These are phyloP conservation scores for Wilhelminamyces savonicus DNA, from an alignment of 805 yeast genomes.

Conservation along the genomic window DNA sequence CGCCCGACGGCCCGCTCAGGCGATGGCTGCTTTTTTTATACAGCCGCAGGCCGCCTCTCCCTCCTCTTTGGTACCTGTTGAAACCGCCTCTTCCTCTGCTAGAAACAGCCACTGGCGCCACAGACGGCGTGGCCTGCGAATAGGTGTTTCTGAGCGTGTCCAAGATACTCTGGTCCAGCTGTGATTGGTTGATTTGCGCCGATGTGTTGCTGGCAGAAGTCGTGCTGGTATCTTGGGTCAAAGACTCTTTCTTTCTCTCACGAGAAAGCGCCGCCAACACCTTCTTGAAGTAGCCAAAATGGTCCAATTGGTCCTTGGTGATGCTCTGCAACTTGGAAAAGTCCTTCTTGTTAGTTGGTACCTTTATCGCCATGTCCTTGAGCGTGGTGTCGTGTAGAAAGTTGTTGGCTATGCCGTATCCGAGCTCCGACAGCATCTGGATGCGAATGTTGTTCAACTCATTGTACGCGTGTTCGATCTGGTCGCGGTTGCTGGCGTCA, in stretches of 20 bases:
- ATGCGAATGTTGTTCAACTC: slow-evolving; percentile 39
- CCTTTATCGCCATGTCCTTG: slow-evolving; percentile 47
- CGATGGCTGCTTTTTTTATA: slow-evolving; percentile 1
- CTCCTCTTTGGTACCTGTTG: slow-evolving; percentile 1
- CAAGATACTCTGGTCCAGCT: slow-evolving; percentile 5
- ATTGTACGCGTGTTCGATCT: slow-evolving; percentile 20
- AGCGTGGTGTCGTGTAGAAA: slow-evolving; percentile 28
- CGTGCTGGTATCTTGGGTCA: slow-evolving; percentile 1
- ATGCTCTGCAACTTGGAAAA: slow-evolving; percentile 36
- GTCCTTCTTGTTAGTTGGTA: slow-evolving; percentile 47
- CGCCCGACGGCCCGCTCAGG: neutral
- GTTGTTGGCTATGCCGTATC: slow-evolving; percentile 16
- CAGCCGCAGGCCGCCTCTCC: slow-evolving; percentile 1
- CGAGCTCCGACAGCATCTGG: slow-evolving; percentile 35
- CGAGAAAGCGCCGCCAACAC: slow-evolving; percentile 24
- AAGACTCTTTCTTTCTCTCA: slow-evolving; percentile 19
- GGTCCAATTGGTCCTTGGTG: slow-evolving; percentile 20
- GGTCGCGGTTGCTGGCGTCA: slow-evolving; percentile 12
- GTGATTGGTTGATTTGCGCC: slow-evolving; percentile 1
- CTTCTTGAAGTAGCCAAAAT: slow-evolving; percentile 35
- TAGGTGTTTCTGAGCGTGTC: slow-evolving; percentile 3
- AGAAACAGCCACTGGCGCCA: slow-evolving; percentile 1
- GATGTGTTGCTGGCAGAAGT: slow-evolving; percentile 1
- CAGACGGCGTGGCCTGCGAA: slow-evolving; percentile 1
- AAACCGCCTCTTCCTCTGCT: neutral